These are phyloP conservation scores for Gossypium herbaceum DNA, from an alignment of 345 rosid species.

Conservation along the genomic window DNA sequence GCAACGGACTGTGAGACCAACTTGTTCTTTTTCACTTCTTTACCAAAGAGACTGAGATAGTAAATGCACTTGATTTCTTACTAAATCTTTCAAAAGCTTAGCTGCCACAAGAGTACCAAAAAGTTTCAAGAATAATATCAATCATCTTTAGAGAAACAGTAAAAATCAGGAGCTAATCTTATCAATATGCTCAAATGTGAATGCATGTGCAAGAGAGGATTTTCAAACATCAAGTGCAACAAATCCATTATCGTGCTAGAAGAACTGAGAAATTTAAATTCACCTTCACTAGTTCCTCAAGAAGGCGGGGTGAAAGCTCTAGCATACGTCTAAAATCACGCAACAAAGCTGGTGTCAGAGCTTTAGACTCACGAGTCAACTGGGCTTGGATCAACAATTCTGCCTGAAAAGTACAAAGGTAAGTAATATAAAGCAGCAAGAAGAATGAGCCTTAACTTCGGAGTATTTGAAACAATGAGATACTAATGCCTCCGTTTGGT, in stretches of 20 bases:
- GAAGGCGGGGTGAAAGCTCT: constrained; percentile 95
- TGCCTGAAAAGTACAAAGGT: constrained; percentile 46
- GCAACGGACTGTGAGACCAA: background rate
- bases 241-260: constrained; percentile 5
- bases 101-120: background rate
- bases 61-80: background rate
- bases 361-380: constrained; percentile 68
- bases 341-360: constrained; percentile 70
- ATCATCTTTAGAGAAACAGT: background rate
- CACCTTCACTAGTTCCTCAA: constrained; percentile 97
- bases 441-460: constrained; percentile 1
- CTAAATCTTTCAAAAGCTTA: background rate
- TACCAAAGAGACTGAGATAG: background rate
- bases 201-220: background rate
- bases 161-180: background rate
- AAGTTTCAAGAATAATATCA: background rate
- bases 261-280: constrained; percentile 5
- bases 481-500: background rate
- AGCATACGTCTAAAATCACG: constrained; percentile 83
- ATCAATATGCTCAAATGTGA: background rate
- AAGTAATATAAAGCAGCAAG: constrained; percentile 11
- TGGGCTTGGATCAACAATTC: constrained; percentile 98
- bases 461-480: background rate
- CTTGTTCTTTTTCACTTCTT: constrained; percentile 2
- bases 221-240: background rate